Evolutionary conservation across 805 yeast species (phyloP), one percentile per base, ranked within the genome.

Genomic region (Kodamaea leandrae): DNA sequence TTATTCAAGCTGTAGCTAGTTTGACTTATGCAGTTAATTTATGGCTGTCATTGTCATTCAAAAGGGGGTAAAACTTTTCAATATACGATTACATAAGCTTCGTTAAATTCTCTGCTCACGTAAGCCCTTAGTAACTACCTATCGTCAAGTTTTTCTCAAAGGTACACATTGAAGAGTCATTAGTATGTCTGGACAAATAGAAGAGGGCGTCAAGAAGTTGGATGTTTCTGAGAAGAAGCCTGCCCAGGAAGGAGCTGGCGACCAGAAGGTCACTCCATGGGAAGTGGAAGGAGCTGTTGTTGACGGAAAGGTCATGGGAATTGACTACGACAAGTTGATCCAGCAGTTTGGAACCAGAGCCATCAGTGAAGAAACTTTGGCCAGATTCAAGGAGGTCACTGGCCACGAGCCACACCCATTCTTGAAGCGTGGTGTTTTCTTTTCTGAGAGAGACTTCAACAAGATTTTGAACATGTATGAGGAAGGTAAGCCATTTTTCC

Each of bases 271-370:
- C 42, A 93, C 99, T 1, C 99, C 99, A 36, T 93, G 99, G 99
- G 99, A 93, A 61, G 99, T 93, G 21, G 96, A 86, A 64, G 99
- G 98, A 44, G 98, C 97, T 2, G 95, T 91, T 35, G 96, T 88
- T 43, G 95, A 90, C 54, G 99, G 99, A 41, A 72, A 83, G 53
- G 78, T 85, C n/a, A 90, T 85, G 61, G 89, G 80, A 19, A 90
- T 93, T 52, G 96, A 93, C 68, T 93, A 93, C 60, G 91, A 87
- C 44, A 88, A 88, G 66, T 73, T 93, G 51, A 85, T 88, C 54
- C 71, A 72, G 48, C 86, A 86, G 58, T 93, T 93, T 55, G 99
- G 99, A 53, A 89, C 98, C 26, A 79, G 71, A 47, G 68, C 74
- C 37, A 82, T 93, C 52, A 71, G 78, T 7, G 64, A 71, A 35